Evolutionary conservation across 2,329 filamentous ascomycete genomes (phyloP).

Genomic region (Fusarium subglutinans): DNA sequence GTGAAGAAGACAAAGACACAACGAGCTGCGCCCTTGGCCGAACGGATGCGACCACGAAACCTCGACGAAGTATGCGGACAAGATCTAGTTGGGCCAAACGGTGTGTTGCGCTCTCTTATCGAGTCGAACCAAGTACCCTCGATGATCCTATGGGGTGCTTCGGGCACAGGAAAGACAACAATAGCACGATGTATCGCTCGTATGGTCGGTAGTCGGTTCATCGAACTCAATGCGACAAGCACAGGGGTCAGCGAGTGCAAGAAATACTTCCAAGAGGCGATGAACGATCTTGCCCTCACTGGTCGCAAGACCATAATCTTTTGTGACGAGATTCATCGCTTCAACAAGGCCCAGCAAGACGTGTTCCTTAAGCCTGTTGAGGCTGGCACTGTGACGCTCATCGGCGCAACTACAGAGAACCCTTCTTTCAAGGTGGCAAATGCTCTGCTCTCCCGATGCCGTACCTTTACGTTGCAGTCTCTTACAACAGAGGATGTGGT

Average conservation of each 20-base stretch:
- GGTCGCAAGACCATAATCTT: slow-evolving; percentile 95
- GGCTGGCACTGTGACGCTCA: slow-evolving; percentile 86
- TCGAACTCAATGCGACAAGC: slow-evolving; percentile 95
- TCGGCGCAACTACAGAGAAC: slow-evolving; percentile 97
- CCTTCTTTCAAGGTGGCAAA: slow-evolving; percentile 89
- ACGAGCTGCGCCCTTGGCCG: slow-evolving; percentile 83
- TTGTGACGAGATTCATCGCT: slow-evolving; percentile 95
- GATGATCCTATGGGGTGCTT: slow-evolving; percentile 92
- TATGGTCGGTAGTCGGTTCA: slow-evolving; percentile 83
- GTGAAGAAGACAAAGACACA: slow-evolving; percentile 75
- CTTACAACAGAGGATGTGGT: slow-evolving; percentile 77
- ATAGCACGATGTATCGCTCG: slow-evolving; percentile 91
- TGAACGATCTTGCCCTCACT: slow-evolving; percentile 80
- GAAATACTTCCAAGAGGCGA: slow-evolving; percentile 87
- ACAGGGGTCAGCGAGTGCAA: slow-evolving; percentile 91
- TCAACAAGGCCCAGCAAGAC: slow-evolving; percentile 92
- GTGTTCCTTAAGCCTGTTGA: slow-evolving; percentile 94
- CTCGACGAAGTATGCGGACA: slow-evolving; percentile 92
- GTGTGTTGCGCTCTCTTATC: slow-evolving; percentile 87
- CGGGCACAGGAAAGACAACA: slow-evolving; percentile 87
- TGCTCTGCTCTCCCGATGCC: slow-evolving; percentile 86
- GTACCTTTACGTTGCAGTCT: slow-evolving; percentile 86
- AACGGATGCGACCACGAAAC: slow-evolving; percentile 87
- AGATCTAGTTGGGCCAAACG: slow-evolving; percentile 84
- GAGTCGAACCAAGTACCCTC: slow-evolving; percentile 87